These are phyloP conservation scores for Malbranchea zuffiana DNA, from an alignment of 2,329 filamentous ascomycete species.

Conservation along the genomic window DNA sequence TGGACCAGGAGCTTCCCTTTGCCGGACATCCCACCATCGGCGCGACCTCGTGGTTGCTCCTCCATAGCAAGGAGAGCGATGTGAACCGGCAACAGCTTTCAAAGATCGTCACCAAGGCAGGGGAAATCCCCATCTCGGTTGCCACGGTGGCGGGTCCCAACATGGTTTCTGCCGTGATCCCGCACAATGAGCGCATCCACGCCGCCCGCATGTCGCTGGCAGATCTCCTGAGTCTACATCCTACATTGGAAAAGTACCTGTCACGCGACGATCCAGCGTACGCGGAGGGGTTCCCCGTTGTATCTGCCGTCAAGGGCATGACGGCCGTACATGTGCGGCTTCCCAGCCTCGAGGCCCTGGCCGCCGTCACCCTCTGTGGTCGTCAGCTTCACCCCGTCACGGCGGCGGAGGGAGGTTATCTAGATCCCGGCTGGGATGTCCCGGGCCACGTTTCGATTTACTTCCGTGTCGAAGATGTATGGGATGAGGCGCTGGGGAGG, in stretches of 20 bases:
- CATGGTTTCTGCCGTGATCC: slow-evolving; percentile 51
- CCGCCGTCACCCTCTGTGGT: slow-evolving; percentile 21
- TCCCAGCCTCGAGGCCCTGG: slow-evolving; percentile 48
- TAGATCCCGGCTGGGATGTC: slow-evolving; percentile 20
- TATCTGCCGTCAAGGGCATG: slow-evolving; percentile 64
- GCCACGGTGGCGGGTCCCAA: slow-evolving; percentile 20
- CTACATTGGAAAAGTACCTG: slow-evolving; percentile 16
- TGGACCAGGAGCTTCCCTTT: slow-evolving; percentile 47
- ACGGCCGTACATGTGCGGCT: slow-evolving; percentile 39
- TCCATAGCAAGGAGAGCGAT: slow-evolving; percentile 19
- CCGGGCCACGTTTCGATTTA: slow-evolving; percentile 20
- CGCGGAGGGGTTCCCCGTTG: slow-evolving; percentile 35
- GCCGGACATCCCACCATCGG: slow-evolving; percentile 55
- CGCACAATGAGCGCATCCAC: slow-evolving; percentile 57
- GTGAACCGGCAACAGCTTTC: slow-evolving; percentile 8
- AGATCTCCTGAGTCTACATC: slow-evolving; percentile 19
- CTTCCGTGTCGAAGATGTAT: slow-evolving; percentile 21
- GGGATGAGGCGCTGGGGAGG: slow-evolving; percentile 17
- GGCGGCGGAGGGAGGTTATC: slow-evolving; percentile 15
- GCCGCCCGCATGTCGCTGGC: slow-evolving; percentile 21
- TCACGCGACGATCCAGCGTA: slow-evolving; percentile 16
- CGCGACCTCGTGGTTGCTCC: slow-evolving; percentile 38
- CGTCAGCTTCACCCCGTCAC: slow-evolving; percentile 15
- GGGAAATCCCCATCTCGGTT: slow-evolving; percentile 35
- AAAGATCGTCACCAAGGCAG: slow-evolving; percentile 31